A percentile compares a stretch with the other conserved stretches of the same genome.
Evolutionary conservation across 495 filamentous ascomycete species (phyloP).

Genomic region (Astrothelium macrocarpum): DNA sequence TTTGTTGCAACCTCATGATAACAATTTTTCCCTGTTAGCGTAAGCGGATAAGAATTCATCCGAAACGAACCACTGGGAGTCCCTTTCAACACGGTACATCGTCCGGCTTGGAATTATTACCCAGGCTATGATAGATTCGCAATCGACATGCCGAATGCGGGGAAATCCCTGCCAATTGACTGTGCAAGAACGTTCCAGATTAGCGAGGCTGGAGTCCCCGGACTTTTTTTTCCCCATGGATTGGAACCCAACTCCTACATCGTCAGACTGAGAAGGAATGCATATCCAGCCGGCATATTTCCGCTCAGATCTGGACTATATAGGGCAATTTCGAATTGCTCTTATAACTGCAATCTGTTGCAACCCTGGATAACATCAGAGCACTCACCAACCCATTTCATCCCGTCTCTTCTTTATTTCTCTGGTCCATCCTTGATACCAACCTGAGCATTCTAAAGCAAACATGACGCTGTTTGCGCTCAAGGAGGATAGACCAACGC

Average conservation of each 20-base stretch:
- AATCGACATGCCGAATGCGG: background rate
- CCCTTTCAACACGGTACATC: background rate
- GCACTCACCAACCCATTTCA: background rate
- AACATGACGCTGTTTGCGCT: conserved; percentile 25
- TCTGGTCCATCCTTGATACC: background rate
- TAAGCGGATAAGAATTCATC: background rate
- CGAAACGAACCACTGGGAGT: background rate
- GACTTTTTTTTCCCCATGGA: background rate
- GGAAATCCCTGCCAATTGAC: background rate
- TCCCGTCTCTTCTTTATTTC: background rate
- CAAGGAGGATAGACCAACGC: conserved; percentile 57
- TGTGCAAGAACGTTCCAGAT: background rate
- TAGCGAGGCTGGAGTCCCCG: background rate
- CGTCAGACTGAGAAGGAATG: background rate
- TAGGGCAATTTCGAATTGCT: no score
- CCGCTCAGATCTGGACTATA: background rate
- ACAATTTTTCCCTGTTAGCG: no score
- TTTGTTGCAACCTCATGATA: background rate
- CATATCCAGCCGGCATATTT: background rate
- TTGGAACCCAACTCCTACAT: no score
- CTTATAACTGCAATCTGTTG: no score
- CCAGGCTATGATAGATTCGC: background rate
- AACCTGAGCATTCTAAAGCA: conserved; percentile 17
- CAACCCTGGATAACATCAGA: background rate
- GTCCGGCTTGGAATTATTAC: background rate